Evolutionary conservation across 1,139 yeast species (phyloP).

Genomic region (Magnusiomyces magnusii): DNA sequence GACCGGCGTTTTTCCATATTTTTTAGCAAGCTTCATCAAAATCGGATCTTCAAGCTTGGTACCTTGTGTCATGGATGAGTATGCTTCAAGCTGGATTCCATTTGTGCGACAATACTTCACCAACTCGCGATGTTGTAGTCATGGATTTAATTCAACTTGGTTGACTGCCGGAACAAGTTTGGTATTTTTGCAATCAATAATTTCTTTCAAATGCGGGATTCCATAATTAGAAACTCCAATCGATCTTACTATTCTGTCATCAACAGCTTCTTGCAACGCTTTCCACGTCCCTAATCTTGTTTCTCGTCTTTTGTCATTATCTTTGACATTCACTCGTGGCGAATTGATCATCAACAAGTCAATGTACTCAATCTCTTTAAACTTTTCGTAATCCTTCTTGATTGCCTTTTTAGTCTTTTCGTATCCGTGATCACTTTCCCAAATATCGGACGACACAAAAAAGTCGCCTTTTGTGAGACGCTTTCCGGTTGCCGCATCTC

Average conservation of each 20-base stretch:
- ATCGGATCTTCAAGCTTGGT: conserved; percentile 46
- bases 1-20: conserved; percentile 37
- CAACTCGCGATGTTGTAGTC: conserved; percentile 51
- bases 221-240: conserved; percentile 44
- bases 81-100: conserved; percentile 56
- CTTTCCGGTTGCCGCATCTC: conserved; percentile 24
- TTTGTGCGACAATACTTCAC: conserved; percentile 46
- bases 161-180: conserved; percentile 42
- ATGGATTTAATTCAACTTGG: conserved; percentile 49
- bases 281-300: conserved; percentile 38
- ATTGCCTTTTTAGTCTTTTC: conserved; percentile 50
- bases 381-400: conserved; percentile 42
- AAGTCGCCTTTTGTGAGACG: conserved; percentile 39
- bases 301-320: conserved; percentile 16
- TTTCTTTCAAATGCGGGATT: conserved; percentile 35
- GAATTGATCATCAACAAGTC: conserved; percentile 39
- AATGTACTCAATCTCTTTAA: conserved; percentile 41
- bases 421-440: conserved; percentile 52
- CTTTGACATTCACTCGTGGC: conserved; percentile 26
- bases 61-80: conserved; percentile 64
- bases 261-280: conserved; percentile 40
- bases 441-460: conserved; percentile 63
- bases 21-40: conserved; percentile 36
- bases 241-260: conserved; percentile 32
- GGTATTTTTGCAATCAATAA: conserved; percentile 34